Percentiles rank a stretch among this genome's conserved stretches.
Conservation (phyloP, 495 filamentous ascomycete genomes). For the Cercophora scortea region DNA sequence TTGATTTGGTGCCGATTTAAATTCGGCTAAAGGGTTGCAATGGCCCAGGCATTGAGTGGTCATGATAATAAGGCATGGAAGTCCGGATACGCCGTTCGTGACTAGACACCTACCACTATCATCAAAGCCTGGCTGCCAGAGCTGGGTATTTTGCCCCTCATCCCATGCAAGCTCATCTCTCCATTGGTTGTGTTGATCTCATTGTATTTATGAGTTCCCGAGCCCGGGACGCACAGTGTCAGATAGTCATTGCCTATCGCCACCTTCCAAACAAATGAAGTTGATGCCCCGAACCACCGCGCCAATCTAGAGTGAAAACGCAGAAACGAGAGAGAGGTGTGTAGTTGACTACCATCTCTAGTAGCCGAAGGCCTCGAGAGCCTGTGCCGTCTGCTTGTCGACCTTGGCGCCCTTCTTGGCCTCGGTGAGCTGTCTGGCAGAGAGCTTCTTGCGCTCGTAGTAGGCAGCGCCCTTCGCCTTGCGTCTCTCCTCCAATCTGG, state of each 20-base stretch:
- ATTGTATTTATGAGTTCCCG: conserved; percentile 30
- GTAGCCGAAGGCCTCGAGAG: conserved; percentile 49
- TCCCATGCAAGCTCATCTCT: conserved; percentile 28
- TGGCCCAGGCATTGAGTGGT: background rate
- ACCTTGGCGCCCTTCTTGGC: conserved; percentile 87
- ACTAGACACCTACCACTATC: conserved; percentile 13
- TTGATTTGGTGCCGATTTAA: background rate
- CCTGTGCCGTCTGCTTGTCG: conserved; percentile 55
- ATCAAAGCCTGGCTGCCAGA: conserved; percentile 13
- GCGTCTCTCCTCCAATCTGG: conserved; percentile 94
- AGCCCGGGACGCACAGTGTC: conserved; percentile 28
- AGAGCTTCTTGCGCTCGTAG: conserved; percentile 98
- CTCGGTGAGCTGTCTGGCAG: conserved; percentile 77
- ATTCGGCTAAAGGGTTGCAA: background rate
- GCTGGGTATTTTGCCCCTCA: conserved; percentile 25
- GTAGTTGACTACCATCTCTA: conserved; percentile 27
- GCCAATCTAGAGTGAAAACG: conserved; percentile 36
- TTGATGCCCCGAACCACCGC: conserved; percentile 34
- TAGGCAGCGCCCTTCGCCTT: conserved; percentile 98
- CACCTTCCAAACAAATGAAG: conserved; percentile 32
- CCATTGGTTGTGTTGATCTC: conserved; percentile 30
- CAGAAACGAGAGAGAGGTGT: conserved; percentile 24
- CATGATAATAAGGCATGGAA: background rate
- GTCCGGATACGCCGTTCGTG: background rate
- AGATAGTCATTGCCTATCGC: conserved; percentile 26